phyloP scores from a whole-genome alignment of 2,329 filamentous ascomycete species.

The Ophiostoma piceae region DNA sequence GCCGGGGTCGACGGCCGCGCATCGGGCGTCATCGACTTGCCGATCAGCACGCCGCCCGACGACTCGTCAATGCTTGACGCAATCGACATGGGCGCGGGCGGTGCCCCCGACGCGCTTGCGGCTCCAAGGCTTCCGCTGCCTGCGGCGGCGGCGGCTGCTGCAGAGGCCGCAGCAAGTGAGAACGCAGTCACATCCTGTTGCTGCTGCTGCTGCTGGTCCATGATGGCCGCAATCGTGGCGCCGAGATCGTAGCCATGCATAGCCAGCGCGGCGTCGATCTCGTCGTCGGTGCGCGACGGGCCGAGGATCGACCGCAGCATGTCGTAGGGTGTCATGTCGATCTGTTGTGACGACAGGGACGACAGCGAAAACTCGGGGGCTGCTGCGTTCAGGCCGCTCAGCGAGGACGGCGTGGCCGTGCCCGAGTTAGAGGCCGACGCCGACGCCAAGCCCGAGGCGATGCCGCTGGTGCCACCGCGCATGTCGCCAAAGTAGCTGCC shows the following conservation, averaged over 20 bases:
- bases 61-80: constrained; percentile 42
- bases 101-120: constrained; percentile 9
- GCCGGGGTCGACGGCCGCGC: constrained; percentile 71
- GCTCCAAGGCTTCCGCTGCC: constrained; percentile 7
- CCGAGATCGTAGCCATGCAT: constrained; percentile 89
- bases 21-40: constrained; percentile 79
- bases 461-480: constrained; percentile 39
- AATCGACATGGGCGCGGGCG: constrained; percentile 27
- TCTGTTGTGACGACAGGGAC: constrained; percentile 52
- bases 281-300: constrained; percentile 82
- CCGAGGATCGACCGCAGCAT: constrained; percentile 94
- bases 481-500: constrained; percentile 69
- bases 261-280: constrained; percentile 87
- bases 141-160: neutral
- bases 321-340: constrained; percentile 96
- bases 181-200: constrained; percentile 28
- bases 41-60: constrained; percentile 62
- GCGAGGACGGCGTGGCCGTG: constrained; percentile 64
- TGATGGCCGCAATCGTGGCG: constrained; percentile 82
- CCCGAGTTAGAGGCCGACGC: constrained; percentile 59
- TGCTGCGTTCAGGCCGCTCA: constrained; percentile 69
- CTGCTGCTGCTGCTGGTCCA: constrained; percentile 55
- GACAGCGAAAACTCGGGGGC: constrained; percentile 66
- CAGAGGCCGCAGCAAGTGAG: constrained; percentile 33
- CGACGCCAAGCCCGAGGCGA: neutral